Base-by-base conservation (phyloP, 805 yeast genomes). In the Yarrowia sp. region DNA sequence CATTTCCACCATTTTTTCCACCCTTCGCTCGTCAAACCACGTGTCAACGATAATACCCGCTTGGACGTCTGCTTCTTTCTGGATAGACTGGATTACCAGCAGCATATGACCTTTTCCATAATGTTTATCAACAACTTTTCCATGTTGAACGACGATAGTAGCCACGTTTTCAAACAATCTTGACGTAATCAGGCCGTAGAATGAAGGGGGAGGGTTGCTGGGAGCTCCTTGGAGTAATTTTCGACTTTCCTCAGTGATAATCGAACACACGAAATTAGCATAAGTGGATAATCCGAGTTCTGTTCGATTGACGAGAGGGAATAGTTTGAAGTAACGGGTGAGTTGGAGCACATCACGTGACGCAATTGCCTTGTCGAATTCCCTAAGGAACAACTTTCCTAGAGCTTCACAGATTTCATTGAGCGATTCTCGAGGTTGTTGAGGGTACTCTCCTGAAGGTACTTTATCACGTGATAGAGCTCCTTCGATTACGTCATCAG, bases 1-100 rank as follows among this genome's bases (percentile, higher is more conserved):
- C 61, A 55, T n/a, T 8, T 36, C 41, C 31, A 55, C 61, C 61
- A 55, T 55, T 13, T 28, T 39, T 10, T 55, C 61, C 13, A 55
- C 61, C 38, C 86, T 79, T 68, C 90, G 82, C 33, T 84, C 81
- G 69, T 92, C 98, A 77, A 86, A 83, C 71, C 90, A 90, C 0
- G 95, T 89, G 74, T 93, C 98, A 64, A 89, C 80, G 4, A 95
- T 89, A 48, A 95, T 79, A 0, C 96, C 96, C 31, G 93, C 87
- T 72, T 95, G 99, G n/a, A 92, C 80, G 72, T 95, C 99, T 35
- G 95, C 87, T 72, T 95, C 99, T 58, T 83, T 79, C 75, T 93
- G 96, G 36, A 95, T 87, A 58, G 84, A 83, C 17, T 83, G 84
- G 69, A 92, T 81, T 9, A 93, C 92, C 38, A 81, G 81, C 2